These are phyloP conservation scores for Leishmania tropica DNA, from an alignment of 208 protist species.

Conservation along the genomic window DNA sequence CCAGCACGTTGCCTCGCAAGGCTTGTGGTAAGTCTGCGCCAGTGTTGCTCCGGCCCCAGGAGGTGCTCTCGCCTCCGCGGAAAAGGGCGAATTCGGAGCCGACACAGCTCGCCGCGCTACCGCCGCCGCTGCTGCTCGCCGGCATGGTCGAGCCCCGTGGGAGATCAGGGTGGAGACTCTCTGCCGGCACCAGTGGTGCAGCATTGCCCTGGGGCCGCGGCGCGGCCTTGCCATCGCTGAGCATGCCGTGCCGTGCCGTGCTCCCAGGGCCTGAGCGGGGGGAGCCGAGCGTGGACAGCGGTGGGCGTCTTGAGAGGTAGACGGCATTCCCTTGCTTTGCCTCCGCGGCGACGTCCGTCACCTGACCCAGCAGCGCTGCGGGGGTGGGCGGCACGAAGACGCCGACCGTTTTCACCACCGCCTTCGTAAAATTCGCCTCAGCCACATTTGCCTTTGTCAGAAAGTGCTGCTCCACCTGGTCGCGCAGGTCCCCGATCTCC, in stretches of 20 bases:
- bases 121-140: neutral
- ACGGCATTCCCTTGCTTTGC: slow-evolving; percentile 5
- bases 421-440: slow-evolving; percentile 43
- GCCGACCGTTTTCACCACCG: slow-evolving; percentile 25
- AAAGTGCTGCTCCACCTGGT: slow-evolving; percentile 47
- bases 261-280: neutral
- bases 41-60: neutral
- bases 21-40: neutral
- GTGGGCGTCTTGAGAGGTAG: slow-evolving; percentile 26
- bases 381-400: slow-evolving; percentile 9
- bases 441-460: slow-evolving; percentile 34
- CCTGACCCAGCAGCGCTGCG: neutral
- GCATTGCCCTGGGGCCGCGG: slow-evolving; percentile 2
- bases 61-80: neutral
- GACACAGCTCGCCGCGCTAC: neutral
- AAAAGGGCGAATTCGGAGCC: neutral
- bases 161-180: neutral
- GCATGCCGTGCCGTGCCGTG: neutral
- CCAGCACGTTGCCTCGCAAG: neutral
- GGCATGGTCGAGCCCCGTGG: neutral
- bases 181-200: slow-evolving; percentile 25
- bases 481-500: slow-evolving; percentile 50
- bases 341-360: neutral
- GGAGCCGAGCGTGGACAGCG: slow-evolving; percentile 15
- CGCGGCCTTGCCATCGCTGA: neutral